Conservation (phyloP, 2,329 filamentous ascomycete genomes). For the Emmonsia crescens region DNA sequence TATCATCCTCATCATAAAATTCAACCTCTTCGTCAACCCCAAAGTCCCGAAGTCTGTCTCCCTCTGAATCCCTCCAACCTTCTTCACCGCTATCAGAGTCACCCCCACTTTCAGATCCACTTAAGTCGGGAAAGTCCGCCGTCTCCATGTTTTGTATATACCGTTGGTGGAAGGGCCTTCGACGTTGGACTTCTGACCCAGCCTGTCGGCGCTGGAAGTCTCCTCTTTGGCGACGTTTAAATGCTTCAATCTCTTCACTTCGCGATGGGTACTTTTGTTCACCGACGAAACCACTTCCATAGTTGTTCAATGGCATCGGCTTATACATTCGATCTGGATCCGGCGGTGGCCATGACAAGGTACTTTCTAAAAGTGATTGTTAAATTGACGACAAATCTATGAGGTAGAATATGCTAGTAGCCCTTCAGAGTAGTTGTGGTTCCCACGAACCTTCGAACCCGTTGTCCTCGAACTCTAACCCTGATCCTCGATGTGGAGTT, state of each 20-base stretch:
- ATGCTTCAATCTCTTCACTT: constrained; percentile 40
- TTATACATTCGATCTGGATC: constrained; percentile 40
- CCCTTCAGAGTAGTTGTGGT: neutral
- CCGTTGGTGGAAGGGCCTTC: constrained; percentile 33
- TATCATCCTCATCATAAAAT: constrained; percentile 53
- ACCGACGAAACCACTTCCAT: constrained; percentile 21
- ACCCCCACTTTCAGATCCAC: constrained; percentile 14
- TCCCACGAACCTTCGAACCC: constrained; percentile 44
- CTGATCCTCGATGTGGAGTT: constrained; percentile 38
- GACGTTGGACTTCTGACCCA: constrained; percentile 25
- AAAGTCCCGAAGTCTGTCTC: constrained; percentile 52
- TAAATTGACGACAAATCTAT: neutral
- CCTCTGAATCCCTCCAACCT: constrained; percentile 52
- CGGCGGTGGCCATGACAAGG: constrained; percentile 37
- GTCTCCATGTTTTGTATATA: constrained; percentile 17
- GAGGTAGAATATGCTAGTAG: neutral
- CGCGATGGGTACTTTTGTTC: neutral
- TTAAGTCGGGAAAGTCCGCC: constrained; percentile 9
- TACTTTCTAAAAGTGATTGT: constrained; percentile 19
- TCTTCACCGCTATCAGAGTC: constrained; percentile 42
- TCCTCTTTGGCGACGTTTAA: constrained; percentile 42
- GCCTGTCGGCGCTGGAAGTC: constrained; percentile 38
- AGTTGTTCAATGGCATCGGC: constrained; percentile 13
- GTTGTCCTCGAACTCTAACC: constrained; percentile 46
- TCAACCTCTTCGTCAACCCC: constrained; percentile 43